These are phyloP conservation scores for Drosera spatulata DNA, from an alignment of 179 eudicot species.

Conservation along the genomic window DNA sequence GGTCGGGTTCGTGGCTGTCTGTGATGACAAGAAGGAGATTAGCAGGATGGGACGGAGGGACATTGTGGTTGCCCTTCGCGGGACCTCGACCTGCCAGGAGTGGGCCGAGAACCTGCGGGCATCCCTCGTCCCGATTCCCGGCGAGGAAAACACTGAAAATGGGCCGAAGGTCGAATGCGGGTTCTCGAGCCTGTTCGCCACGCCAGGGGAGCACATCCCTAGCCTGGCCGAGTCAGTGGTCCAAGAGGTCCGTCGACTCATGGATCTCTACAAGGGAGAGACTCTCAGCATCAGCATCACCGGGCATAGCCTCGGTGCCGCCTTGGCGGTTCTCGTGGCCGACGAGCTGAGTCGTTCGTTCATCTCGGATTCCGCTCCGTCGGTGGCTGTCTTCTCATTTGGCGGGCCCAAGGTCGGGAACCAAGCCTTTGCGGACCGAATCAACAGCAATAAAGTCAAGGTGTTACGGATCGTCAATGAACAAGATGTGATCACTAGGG, in stretches of 20 bases:
- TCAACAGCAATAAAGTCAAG: conserved; percentile 25
- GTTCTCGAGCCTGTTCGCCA: conserved; percentile 8
- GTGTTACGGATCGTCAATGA: conserved; percentile 27
- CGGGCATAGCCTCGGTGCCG: conserved; percentile 96
- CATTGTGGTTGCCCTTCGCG: conserved; percentile 41
- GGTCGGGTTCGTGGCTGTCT: conserved; percentile 83
- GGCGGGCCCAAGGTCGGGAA: conserved; percentile 95
- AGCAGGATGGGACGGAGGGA: conserved; percentile 76
- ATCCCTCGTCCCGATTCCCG: conserved; percentile 23
- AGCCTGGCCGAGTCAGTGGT: conserved; percentile 55
- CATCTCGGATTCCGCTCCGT: conserved; percentile 40
- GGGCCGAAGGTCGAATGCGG: conserved; percentile 63
- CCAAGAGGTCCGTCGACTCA: conserved; percentile 40
- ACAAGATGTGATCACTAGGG: conserved; percentile 23
- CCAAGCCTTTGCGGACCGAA: conserved; percentile 33
- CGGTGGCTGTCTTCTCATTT: conserved; percentile 68
- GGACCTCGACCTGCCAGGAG: conserved; percentile 50
- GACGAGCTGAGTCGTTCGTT: conserved; percentile 19
- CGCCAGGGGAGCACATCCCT: conserved; percentile 62
- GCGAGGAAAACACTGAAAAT: background rate
- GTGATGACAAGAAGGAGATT: conserved; percentile 39
- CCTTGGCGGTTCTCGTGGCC: conserved; percentile 65
- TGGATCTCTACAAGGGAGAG: conserved; percentile 48
- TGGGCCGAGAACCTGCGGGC: conserved; percentile 81
- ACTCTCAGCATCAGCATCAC: conserved; percentile 69